These are phyloP conservation scores for Cercospora nicotianae DNA, from an alignment of 2,329 filamentous ascomycete species.

Conservation along the genomic window DNA sequence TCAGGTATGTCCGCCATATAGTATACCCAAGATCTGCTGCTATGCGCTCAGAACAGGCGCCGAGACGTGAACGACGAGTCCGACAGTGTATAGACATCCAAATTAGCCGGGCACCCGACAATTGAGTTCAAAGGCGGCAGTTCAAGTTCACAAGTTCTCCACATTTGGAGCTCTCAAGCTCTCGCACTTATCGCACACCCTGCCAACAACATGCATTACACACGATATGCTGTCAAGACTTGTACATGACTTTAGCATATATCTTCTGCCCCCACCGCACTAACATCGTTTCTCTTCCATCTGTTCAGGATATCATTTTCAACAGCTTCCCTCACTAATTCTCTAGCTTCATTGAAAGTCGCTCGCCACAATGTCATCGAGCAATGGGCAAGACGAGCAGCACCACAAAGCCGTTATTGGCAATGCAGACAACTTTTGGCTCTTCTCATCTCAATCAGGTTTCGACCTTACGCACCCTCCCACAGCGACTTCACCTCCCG, in stretches of 20 bases:
- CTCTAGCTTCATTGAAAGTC: background rate
- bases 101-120: conserved; percentile 2
- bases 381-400: conserved; percentile 3
- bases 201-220: background rate
- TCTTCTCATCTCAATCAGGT: conserved; percentile 44
- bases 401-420: conserved; percentile 42
- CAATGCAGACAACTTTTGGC: conserved; percentile 47
- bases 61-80: background rate
- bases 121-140: background rate
- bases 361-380: background rate
- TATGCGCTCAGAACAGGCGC: background rate
- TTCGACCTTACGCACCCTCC: conserved; percentile 51
- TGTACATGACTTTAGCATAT: background rate
- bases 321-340: background rate
- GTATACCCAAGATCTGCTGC: background rate
- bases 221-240: background rate
- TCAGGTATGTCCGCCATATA: conserved; percentile 1
- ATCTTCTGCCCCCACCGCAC: background rate
- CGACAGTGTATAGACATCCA: background rate
- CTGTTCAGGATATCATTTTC: background rate
- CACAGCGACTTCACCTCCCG: conserved; percentile 31
- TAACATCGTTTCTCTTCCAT: background rate
- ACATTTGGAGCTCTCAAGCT: conserved; percentile 3
- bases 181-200: background rate
- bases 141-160: conserved; percentile 3